Conservation (phyloP, 441 rosid genomes). For the Corymbia calophylla region DNA sequence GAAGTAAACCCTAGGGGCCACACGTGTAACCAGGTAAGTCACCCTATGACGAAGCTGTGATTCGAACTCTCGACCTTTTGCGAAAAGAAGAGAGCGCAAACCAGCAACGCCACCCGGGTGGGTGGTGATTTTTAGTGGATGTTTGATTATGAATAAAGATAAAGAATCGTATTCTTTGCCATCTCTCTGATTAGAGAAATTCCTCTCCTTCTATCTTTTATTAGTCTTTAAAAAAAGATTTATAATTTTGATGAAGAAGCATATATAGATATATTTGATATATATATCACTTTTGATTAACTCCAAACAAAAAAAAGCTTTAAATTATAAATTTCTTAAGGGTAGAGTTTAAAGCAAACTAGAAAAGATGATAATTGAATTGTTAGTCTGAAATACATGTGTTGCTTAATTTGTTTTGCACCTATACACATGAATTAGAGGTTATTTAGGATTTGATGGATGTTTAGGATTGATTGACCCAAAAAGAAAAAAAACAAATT, state of each 20-base stretch:
- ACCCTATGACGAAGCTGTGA: no score
- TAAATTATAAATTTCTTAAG: neutral
- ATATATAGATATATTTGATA: no score
- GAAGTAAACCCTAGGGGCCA: no score
- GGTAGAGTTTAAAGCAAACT: neutral
- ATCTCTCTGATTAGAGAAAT: neutral
- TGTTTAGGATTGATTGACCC: no score
- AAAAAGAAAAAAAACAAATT: neutral
- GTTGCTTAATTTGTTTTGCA: neutral
- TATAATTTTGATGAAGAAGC: neutral
- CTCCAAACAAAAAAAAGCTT: neutral
- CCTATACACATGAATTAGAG: neutral
- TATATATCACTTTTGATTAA: neutral
- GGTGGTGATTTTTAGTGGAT: neutral
- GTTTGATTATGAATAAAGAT: neutral
- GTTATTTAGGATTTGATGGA: neutral
- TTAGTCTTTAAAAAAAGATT: neutral
- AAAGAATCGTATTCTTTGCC: neutral
- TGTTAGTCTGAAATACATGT: neutral
- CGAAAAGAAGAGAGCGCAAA: no score
- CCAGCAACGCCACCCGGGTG: no score
- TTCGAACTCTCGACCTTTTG: no score
- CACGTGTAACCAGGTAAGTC: no score
- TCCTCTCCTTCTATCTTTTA: neutral
- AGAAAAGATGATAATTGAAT: neutral